phyloP scores from a whole-genome alignment of 257 asterid genomes.

The Plectranthus barbatus region DNA sequence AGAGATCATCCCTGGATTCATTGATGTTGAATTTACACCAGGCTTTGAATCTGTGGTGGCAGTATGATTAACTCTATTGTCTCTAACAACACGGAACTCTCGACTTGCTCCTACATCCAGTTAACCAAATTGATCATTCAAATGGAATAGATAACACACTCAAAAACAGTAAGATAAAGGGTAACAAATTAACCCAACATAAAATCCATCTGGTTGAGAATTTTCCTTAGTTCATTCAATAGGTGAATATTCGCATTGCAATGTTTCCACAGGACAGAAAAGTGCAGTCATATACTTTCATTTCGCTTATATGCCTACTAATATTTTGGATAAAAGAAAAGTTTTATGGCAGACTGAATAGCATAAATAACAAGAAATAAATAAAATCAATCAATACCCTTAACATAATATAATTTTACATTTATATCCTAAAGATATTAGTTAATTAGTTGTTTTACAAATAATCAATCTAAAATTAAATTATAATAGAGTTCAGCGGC shows the following conservation, averaged over 20 bases:
- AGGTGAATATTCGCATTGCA: neutral
- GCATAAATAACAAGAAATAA: neutral
- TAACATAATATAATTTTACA: neutral
- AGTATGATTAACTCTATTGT: slow-evolving; percentile 67
- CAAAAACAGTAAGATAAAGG: neutral
- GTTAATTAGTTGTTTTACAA: no score
- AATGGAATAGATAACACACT: neutral
- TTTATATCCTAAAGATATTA: neutral
- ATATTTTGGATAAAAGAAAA: neutral
- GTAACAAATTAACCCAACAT: neutral
- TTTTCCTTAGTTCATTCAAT: neutral
- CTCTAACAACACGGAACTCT: slow-evolving; percentile 90
- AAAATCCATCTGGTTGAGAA: neutral
- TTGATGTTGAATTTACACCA: slow-evolving; percentile 41
- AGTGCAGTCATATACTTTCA: neutral
- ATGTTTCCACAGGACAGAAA: neutral
- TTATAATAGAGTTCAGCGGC: neutral
- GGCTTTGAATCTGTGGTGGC: slow-evolving; percentile 41
- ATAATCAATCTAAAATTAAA: no score
- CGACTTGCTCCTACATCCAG: slow-evolving; percentile 55
- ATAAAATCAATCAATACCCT: neutral
- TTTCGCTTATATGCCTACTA: neutral
- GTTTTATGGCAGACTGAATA: neutral
- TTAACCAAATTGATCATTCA: slow-evolving; percentile 20
- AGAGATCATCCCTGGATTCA: slow-evolving; percentile 28